Percentiles rank a stretch among this genome's conserved stretches.
Evolutionary conservation across 306 rosid species (phyloP).

Genomic region (Calophaca sinica): DNA sequence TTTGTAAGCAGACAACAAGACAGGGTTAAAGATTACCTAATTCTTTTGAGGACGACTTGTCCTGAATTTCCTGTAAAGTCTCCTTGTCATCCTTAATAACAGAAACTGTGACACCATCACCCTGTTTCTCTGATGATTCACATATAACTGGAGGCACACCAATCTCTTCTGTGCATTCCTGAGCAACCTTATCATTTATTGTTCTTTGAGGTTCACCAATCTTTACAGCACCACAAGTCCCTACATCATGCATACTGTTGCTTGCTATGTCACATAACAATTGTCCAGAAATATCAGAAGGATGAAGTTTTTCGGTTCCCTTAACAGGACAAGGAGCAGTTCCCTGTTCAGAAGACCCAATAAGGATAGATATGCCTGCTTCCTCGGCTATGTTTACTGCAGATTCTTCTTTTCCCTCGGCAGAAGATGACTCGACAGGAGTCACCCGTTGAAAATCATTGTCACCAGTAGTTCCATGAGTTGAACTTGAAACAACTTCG

Average conservation of each 20-base stretch:
- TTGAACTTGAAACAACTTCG: constrained; percentile 39
- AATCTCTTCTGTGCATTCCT: constrained; percentile 54
- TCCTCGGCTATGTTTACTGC: constrained; percentile 45
- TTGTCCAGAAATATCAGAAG: constrained; percentile 52
- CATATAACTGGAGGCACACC: constrained; percentile 46
- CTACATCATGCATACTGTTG: constrained; percentile 45
- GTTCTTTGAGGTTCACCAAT: constrained; percentile 45
- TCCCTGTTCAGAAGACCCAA: constrained; percentile 56
- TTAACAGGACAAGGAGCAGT: constrained; percentile 49
- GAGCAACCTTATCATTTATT: constrained; percentile 47
- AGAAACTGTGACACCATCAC: constrained; percentile 46
- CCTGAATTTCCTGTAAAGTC: constrained; percentile 36
- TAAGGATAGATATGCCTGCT: constrained; percentile 47
- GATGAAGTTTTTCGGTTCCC: constrained; percentile 52
- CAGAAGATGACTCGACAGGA: constrained; percentile 44
- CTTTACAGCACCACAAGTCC: constrained; percentile 44
- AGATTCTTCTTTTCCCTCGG: constrained; percentile 54
- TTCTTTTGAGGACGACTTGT: constrained; percentile 45
- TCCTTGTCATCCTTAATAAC: constrained; percentile 44
- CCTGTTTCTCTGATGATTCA: constrained; percentile 53
- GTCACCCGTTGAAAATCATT: constrained; percentile 50
- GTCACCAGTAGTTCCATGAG: constrained; percentile 45
- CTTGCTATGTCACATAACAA: constrained; percentile 39
- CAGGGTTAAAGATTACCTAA: constrained; percentile 56
- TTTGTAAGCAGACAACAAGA: constrained; percentile 4